Conservation (phyloP, 139 green algal species). For the Deuterostichococcus epilithicus region DNA sequence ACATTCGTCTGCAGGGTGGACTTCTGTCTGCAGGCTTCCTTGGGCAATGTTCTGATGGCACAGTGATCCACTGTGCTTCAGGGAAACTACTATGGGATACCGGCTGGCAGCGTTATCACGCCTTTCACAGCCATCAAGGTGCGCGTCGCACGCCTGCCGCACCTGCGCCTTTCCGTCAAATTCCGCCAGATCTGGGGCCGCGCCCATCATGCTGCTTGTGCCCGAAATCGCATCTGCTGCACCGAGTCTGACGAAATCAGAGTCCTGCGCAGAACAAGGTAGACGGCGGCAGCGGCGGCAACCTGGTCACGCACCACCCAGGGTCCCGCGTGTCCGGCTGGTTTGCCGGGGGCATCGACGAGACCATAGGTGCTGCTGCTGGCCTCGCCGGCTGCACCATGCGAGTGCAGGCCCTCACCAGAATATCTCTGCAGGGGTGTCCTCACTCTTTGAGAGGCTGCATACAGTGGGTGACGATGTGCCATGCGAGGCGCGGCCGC, state of each 20-base stretch:
- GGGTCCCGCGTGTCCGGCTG: constrained; percentile 5
- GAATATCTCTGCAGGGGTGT: too few species aligned
- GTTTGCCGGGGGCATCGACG: background rate
- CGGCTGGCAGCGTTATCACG: constrained; percentile 5
- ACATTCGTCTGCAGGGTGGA: constrained; percentile 8
- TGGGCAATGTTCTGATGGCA: constrained; percentile 19
- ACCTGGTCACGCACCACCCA: constrained; percentile 3
- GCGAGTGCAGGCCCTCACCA: too few species aligned
- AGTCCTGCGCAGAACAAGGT: constrained; percentile 3
- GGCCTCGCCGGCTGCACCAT: too few species aligned
- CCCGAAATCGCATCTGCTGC: too few species aligned
- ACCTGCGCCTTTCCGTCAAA: too few species aligned
- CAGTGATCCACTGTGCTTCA: too few species aligned
- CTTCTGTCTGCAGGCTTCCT: constrained; percentile 11
- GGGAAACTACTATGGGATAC: constrained; percentile 34
- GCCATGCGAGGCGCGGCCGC: too few species aligned
- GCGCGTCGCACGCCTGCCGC: background rate
- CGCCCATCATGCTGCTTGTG: too few species aligned
- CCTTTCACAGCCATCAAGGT: constrained; percentile 25
- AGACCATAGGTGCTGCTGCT: background rate
- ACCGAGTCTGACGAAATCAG: too few species aligned
- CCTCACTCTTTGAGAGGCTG: too few species aligned
- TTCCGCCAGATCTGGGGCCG: too few species aligned
- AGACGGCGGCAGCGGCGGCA: background rate
- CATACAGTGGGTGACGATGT: too few species aligned